Conservation (phyloP, 129 eudicot genomes). For the Flaveria sonorensis region DNA sequence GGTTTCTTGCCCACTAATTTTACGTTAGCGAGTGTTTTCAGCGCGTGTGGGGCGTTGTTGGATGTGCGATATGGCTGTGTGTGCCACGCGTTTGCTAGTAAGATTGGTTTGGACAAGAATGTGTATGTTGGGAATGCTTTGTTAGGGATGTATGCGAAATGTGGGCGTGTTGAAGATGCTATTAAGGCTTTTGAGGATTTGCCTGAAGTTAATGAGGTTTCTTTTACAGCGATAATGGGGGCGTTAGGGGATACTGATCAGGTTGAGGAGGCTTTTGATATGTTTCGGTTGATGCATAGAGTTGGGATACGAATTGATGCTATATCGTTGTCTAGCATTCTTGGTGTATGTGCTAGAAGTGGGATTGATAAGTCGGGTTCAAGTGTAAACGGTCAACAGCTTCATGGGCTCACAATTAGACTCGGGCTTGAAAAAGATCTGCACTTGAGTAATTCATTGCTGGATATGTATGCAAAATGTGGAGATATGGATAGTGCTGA, state of each 20-base stretch:
- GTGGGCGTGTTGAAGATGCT: constrained; percentile 49
- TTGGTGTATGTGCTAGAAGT: constrained; percentile 60
- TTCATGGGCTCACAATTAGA: constrained; percentile 59
- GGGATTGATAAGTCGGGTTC: constrained; percentile 25
- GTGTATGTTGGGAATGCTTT: constrained; percentile 73
- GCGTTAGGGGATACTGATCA: constrained; percentile 60
- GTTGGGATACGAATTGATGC: constrained; percentile 54
- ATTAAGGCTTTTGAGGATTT: constrained; percentile 56
- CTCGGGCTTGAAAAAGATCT: constrained; percentile 64
- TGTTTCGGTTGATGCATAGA: constrained; percentile 65
- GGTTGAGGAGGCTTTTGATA: constrained; percentile 56
- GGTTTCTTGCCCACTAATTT: constrained; percentile 70
- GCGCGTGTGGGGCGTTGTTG: constrained; percentile 69
- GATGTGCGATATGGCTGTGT: constrained; percentile 48
- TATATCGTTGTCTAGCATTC: constrained; percentile 65
- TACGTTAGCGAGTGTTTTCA: constrained; percentile 75
- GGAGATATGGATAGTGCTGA: constrained; percentile 72
- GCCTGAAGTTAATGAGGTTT: constrained; percentile 72
- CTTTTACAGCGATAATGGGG: constrained; percentile 75
- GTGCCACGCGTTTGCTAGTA: constrained; percentile 62
- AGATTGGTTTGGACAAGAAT: constrained; percentile 66
- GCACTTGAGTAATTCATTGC: constrained; percentile 64
- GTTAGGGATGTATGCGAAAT: constrained; percentile 72
- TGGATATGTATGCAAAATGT: constrained; percentile 78
- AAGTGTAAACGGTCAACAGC: constrained; percentile 46